A percentile compares a stretch with the other conserved stretches of the same genome.
phyloP scores from a whole-genome alignment of 2,329 filamentous ascomycete genomes.

The Fusarium kyushuense region DNA sequence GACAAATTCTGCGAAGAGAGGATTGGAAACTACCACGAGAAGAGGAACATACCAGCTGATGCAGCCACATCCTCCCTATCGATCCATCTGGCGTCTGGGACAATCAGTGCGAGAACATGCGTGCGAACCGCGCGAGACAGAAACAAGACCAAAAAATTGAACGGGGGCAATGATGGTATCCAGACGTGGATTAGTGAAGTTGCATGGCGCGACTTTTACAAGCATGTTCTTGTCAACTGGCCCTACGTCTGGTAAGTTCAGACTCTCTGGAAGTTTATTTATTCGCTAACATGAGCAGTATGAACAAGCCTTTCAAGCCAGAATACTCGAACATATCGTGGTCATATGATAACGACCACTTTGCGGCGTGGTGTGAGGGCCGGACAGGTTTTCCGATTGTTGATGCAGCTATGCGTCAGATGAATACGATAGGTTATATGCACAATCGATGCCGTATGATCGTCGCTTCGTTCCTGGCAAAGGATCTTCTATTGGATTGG shows the following conservation, averaged over 20 bases:
- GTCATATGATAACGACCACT: constrained; percentile 78
- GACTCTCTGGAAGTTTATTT: too few species aligned
- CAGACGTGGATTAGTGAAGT: constrained; percentile 83
- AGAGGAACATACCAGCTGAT: constrained; percentile 74
- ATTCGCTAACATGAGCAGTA: constrained; percentile 48
- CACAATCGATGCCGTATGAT: constrained; percentile 90
- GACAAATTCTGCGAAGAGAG: constrained; percentile 75
- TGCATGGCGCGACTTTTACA: constrained; percentile 90
- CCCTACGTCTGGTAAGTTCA: constrained; percentile 78
- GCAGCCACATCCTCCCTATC: constrained; percentile 76
- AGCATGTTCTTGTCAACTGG: constrained; percentile 86
- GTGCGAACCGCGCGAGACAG: constrained; percentile 71
- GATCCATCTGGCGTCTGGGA: constrained; percentile 77
- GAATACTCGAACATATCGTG: constrained; percentile 86
- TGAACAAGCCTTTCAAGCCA: constrained; percentile 78
- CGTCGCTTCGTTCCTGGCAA: constrained; percentile 81
- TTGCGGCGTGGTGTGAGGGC: constrained; percentile 80
- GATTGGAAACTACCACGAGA: constrained; percentile 70
- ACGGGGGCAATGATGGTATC: constrained; percentile 74
- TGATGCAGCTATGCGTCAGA: constrained; percentile 87
- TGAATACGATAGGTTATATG: constrained; percentile 78
- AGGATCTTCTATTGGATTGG: constrained; percentile 85
- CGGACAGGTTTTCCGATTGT: constrained; percentile 85
- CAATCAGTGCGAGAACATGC: constrained; percentile 75
- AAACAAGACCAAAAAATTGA: constrained; percentile 74